Evolutionary conservation across 805 yeast species (phyloP), one percentile per base, ranked within the genome.

Genomic region (Candida odintsovae): DNA sequence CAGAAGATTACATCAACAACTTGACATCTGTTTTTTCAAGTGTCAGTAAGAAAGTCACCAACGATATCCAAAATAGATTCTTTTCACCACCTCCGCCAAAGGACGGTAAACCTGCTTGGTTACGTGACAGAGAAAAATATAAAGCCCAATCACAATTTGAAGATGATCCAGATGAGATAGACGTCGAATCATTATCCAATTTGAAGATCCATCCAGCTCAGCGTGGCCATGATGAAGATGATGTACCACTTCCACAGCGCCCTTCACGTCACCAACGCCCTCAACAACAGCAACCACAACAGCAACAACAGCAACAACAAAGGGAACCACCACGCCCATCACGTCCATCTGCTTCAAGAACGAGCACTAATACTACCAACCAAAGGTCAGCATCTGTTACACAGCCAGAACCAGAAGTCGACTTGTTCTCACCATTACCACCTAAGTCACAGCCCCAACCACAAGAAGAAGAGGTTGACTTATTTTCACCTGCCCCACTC

Each of bases 51-150:
- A 59, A 57, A 23, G 48, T 58, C 2, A 44, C 50, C 25, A 43
- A 35, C 36, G 57, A 58, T 21, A 51, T 48, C 6, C 71, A 68
- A 12, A 76, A 70, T 46, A 55, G 58, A 22, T 49, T 61, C 12
- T 20, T 20, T 13, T 38, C 57, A 0, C 53, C 59, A 9, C 40
- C 50, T n/a, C 49, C 53, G 18, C 43, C 56, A 16, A 53, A 49
- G 40, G 70, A 69, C 43, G 72, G 69, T 6, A 61, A 58, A 52
- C 95, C 95, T 0, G 78, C 82, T 2, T 87, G 95, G 95, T 82
- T 87, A 90, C 73, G 68, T 47, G 75, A 78, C 49, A 82, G 77
- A 54, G 69, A 65, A 13, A 67, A 57, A 53, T 73, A 82, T 53
- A 76, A 71, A 38, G 45, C 44, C 7, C 47, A 51, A 46, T 38